Evolutionary conservation across 2,329 filamentous ascomycete genomes (phyloP).

Genomic region (Coniochaeta sp.): DNA sequence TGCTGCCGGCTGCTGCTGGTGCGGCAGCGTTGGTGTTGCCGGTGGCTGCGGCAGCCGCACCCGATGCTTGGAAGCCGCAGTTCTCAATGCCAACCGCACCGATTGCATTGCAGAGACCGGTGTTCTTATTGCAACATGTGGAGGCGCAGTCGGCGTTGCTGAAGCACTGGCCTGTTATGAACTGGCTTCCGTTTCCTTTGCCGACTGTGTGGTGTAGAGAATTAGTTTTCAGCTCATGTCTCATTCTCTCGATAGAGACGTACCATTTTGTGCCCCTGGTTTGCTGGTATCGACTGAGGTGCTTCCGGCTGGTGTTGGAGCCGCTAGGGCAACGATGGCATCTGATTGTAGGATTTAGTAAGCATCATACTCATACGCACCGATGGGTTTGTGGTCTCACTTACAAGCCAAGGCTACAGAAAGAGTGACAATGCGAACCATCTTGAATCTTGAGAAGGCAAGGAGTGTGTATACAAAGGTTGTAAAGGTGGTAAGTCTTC

Average conservation of each 20-base stretch:
- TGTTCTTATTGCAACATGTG: conserved; percentile 16
- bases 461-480: neutral
- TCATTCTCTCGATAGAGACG: neutral
- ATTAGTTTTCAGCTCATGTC: conserved; percentile 4
- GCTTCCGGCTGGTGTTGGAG: neutral
- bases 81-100: neutral
- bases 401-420: neutral
- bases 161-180: conserved; percentile 25
- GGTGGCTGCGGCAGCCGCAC: neutral
- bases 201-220: conserved; percentile 14
- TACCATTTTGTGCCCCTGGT: neutral
- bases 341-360: neutral
- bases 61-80: neutral
- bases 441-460: neutral
- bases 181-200: conserved; percentile 21
- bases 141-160: conserved; percentile 22
- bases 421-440: neutral
- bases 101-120: conserved; percentile 1
- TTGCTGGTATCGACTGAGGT: conserved; percentile 7
- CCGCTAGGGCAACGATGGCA: neutral
- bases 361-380: neutral
- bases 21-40: neutral
- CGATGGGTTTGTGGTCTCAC: neutral
- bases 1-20: neutral
- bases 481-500: neutral